Conservation (phyloP, 2,329 filamentous ascomycete genomes). For the Pseudocercospora fijiensis region DNA sequence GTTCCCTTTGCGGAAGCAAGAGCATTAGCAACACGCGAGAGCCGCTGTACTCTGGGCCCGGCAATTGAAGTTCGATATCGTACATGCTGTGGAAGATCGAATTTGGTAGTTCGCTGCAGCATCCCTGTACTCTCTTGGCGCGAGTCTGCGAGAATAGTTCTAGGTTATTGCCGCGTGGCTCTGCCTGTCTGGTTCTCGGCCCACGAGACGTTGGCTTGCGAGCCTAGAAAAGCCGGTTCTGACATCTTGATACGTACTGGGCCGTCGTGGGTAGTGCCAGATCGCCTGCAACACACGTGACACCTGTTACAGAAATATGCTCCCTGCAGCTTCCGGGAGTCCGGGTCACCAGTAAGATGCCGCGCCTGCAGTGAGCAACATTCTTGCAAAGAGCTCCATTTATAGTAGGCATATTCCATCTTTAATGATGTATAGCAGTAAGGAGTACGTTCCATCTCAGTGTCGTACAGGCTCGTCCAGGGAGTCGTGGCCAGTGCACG, state of each 20-base stretch:
- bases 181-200: neutral
- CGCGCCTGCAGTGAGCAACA: neutral
- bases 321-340: neutral
- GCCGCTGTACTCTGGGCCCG: neutral
- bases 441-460: no score
- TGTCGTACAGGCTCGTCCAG: no score
- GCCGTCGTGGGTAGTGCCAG: neutral
- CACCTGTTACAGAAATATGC: neutral
- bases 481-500: neutral
- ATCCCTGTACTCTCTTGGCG: neutral
- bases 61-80: no score
- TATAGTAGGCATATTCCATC: neutral
- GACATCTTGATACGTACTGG: neutral
- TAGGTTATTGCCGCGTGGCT: no score
- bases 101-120: neutral
- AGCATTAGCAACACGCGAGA: neutral
- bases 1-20: neutral
- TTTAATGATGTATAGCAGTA: no score
- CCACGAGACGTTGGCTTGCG: neutral
- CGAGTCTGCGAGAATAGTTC: no score
- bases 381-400: neutral
- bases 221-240: neutral
- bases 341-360: neutral
- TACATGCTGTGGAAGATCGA: neutral
- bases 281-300: neutral